These are phyloP conservation scores for Azolla pinnata DNA, from an alignment of 75 land plant species.

Conservation along the genomic window DNA sequence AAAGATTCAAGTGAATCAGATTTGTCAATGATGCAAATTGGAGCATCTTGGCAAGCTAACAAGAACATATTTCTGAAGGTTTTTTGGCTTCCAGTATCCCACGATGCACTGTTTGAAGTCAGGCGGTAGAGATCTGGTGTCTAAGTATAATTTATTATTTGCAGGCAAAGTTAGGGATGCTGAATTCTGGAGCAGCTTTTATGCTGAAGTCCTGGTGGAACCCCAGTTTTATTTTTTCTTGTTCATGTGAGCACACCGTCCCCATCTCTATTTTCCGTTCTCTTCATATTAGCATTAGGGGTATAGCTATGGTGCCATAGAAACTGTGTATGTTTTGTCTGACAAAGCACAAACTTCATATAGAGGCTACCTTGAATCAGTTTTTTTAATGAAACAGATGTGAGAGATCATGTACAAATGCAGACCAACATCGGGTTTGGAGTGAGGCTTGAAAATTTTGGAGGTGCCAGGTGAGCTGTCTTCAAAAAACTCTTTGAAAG, in stretches of 20 bases:
- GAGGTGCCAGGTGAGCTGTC: slow-evolving; percentile 63
- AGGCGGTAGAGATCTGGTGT: not conserved
- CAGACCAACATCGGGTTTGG: slow-evolving; percentile 64
- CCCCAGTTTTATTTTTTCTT: slow-evolving; percentile 66
- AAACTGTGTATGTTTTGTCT: no score
- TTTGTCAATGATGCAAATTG: slow-evolving; percentile 44
- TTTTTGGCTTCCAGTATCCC: not conserved
- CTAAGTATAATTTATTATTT: not conserved
- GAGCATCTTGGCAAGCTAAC: slow-evolving; percentile 93
- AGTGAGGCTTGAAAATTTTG: slow-evolving; percentile 60
- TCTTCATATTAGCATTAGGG: no score
- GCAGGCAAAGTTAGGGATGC: slow-evolving; percentile 71
- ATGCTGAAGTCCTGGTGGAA: slow-evolving; percentile 95
- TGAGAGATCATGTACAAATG: slow-evolving; percentile 42
- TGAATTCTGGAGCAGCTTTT: slow-evolving; percentile 47
- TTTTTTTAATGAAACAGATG: slow-evolving; percentile 27
- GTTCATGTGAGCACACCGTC: no score
- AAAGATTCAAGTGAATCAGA: slow-evolving; percentile 1
- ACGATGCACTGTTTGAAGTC: not conserved
- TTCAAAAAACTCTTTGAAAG: not conserved
- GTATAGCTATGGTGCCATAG: no score
- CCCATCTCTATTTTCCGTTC: no score
- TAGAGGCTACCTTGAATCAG: no score
- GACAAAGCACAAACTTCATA: no score
- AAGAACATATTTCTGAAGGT: slow-evolving; percentile 88